phyloP scores from a whole-genome alignment of 2,329 filamentous ascomycete species.

The Chalaropsis thielavioides region DNA sequence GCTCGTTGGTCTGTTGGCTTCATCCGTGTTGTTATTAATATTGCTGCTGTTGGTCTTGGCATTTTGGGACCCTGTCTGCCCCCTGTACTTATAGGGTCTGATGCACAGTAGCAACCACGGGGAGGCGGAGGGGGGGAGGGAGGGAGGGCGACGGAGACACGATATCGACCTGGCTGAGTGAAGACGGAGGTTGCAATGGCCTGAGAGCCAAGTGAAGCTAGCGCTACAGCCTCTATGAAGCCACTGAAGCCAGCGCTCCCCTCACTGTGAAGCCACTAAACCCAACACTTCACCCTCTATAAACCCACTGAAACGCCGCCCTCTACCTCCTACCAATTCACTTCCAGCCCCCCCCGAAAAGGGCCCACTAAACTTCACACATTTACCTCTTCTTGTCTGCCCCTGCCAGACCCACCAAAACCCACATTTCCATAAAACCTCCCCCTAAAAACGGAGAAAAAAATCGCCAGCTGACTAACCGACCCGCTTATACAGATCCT shows the following conservation, averaged over 20 bases:
- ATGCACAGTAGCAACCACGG: too few species aligned
- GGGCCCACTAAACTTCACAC: conserved; percentile 1
- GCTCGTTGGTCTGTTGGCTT: background rate
- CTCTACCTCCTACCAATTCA: background rate
- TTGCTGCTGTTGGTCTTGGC: background rate
- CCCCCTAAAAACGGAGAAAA: conserved; percentile 5
- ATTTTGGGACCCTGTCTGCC: background rate
- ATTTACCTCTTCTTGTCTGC: background rate
- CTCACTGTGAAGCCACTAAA: too few species aligned
- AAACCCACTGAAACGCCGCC: background rate
- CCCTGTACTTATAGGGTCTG: background rate
- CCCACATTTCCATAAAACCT: conserved; percentile 2
- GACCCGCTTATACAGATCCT: conserved; percentile 15
- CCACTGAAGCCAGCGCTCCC: too few species aligned
- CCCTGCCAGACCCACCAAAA: background rate
- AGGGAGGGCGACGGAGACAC: too few species aligned
- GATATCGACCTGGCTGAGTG: too few species aligned
- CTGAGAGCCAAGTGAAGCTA: too few species aligned
- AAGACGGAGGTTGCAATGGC: too few species aligned
- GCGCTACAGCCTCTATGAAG: too few species aligned
- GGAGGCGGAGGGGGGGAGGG: too few species aligned
- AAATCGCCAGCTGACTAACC: conserved; percentile 15
- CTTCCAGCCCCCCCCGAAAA: background rate
- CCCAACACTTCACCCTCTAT: background rate
- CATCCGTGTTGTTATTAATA: background rate